These are phyloP conservation scores for Tetrapisispora nanseiensis DNA, from an alignment of 805 yeast species.

Conservation along the genomic window DNA sequence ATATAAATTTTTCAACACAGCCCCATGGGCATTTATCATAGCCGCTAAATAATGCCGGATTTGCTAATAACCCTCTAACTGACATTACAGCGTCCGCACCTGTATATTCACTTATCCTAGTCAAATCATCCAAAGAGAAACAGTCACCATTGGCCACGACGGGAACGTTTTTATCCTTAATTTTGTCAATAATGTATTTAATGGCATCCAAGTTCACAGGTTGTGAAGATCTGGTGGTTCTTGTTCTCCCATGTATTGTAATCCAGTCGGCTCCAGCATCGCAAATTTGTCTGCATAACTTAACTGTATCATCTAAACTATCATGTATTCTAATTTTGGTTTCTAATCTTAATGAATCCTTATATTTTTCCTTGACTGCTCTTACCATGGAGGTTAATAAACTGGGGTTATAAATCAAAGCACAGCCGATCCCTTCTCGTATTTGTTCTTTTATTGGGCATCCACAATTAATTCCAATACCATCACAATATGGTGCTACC, in stretches of 20 bases:
- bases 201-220: constrained; percentile 84
- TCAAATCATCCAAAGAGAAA: constrained; percentile 55
- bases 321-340: constrained; percentile 85
- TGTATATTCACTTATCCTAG: constrained; percentile 50
- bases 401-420: constrained; percentile 76
- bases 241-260: constrained; percentile 89
- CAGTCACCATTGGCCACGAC: constrained; percentile 99
- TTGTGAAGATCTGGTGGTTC: constrained; percentile 70
- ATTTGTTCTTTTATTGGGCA: constrained; percentile 95
- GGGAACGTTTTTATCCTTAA: constrained; percentile 46
- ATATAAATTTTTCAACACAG: constrained; percentile 77
- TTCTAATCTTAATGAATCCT: constrained; percentile 65
- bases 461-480: constrained; percentile 91
- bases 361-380: constrained; percentile 70
- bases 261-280: constrained; percentile 86
- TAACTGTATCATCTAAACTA: constrained; percentile 61
- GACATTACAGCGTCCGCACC: constrained; percentile 93
- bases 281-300: constrained; percentile 65
- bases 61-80: constrained; percentile 75
- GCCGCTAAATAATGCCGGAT: constrained; percentile 85
- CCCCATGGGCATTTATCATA: constrained; percentile 75
- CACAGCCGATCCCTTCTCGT: constrained; percentile 95
- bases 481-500: constrained; percentile 88
- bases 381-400: constrained; percentile 73
- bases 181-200: constrained; percentile 41